These are phyloP conservation scores for Fomitopsis pinicola DNA, from an alignment of 1,284 basidiomycete species.

Conservation along the genomic window DNA sequence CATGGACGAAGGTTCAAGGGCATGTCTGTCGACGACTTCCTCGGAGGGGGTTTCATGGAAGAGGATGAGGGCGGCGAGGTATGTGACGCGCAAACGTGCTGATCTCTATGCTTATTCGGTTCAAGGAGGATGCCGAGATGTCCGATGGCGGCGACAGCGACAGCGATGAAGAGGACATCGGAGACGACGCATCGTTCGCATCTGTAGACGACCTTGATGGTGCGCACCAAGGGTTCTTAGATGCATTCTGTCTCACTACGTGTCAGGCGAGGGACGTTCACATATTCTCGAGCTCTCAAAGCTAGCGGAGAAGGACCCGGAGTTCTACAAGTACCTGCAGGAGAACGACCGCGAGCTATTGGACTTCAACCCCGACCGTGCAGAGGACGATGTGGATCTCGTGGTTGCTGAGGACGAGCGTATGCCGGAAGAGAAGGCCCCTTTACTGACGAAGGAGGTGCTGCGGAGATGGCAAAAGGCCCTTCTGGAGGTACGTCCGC, in stretches of 20 bases:
- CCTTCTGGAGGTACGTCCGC: constrained; percentile 70
- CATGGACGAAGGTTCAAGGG: constrained; percentile 37
- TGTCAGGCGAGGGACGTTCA: constrained; percentile 58
- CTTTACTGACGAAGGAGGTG: constrained; percentile 72
- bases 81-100: constrained; percentile 1
- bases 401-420: constrained; percentile 38
- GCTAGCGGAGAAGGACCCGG: constrained; percentile 93
- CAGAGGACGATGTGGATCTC: constrained; percentile 32
- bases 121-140: constrained; percentile 14
- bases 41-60: constrained; percentile 74
- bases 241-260: not conserved
- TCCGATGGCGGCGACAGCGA: constrained; percentile 37
- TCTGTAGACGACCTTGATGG: constrained; percentile 76
- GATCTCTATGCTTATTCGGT: not conserved
- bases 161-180: constrained; percentile 44
- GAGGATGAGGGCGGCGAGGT: constrained; percentile 48
- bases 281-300: constrained; percentile 86
- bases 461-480: constrained; percentile 86
- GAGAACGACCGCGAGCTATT: constrained; percentile 92
- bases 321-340: constrained; percentile 97
- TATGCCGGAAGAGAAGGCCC: constrained; percentile 42
- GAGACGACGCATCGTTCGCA: constrained; percentile 66
- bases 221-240: constrained; percentile 22
- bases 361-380: constrained; percentile 57
- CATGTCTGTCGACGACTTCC: constrained; percentile 79